Evolutionary conservation across 257 asterid species (phyloP).

Genomic region (Primulina tabacum): DNA sequence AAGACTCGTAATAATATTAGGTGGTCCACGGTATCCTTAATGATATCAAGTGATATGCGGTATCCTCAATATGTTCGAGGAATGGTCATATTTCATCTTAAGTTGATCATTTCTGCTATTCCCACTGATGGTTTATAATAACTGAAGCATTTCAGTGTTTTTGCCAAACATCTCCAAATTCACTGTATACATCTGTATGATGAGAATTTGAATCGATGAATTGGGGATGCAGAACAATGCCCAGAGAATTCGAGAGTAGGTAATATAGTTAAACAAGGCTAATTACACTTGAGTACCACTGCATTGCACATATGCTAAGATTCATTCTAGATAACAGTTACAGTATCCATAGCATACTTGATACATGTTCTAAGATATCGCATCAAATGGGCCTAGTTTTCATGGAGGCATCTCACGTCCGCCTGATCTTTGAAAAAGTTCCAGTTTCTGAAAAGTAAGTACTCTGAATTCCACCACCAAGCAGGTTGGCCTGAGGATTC

Average conservation of each 20-base stretch:
- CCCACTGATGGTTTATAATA: no score
- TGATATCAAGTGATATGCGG: slow-evolving; percentile 3
- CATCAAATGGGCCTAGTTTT: neutral
- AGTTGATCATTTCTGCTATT: slow-evolving; percentile 1
- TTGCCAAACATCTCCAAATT: neutral
- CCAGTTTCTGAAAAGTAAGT: slow-evolving; percentile 94
- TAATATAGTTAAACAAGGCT: neutral
- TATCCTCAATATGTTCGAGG: slow-evolving; percentile 15
- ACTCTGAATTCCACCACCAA: slow-evolving; percentile 87
- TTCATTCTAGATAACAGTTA: neutral
- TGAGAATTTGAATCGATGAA: neutral
- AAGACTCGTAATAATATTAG: slow-evolving; percentile 13
- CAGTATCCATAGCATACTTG: neutral
- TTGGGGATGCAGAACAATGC: neutral
- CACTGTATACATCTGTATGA: neutral
- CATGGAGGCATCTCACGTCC: slow-evolving; percentile 28
- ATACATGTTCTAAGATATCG: neutral
- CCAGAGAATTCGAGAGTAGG: neutral
- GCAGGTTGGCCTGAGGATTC: slow-evolving; percentile 86
- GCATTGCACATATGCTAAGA: neutral
- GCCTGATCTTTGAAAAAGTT: slow-evolving; percentile 86
- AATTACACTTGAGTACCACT: no score
- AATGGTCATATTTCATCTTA: slow-evolving; percentile 10
- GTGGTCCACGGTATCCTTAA: slow-evolving; percentile 7
- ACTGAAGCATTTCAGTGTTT: neutral